phyloP scores from a whole-genome alignment of 2,329 filamentous ascomycete genomes.

The Ascochyta rabiei region DNA sequence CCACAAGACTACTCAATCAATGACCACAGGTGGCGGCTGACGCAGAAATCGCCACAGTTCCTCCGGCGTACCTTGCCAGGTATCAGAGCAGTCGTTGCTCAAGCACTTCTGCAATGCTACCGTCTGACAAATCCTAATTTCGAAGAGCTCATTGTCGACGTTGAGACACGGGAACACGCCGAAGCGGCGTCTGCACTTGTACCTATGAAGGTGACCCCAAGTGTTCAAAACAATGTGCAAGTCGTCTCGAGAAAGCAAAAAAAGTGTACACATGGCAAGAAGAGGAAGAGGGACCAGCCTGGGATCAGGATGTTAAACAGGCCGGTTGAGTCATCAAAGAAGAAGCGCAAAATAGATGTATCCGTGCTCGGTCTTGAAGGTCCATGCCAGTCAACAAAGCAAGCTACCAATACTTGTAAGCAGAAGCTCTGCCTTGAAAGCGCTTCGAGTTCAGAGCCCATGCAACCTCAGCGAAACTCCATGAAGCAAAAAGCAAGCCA shows the following conservation, averaged over 20 bases:
- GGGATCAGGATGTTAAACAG: slow-evolving; percentile 3
- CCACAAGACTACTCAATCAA: slow-evolving; percentile 21
- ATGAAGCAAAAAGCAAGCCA: not conserved
- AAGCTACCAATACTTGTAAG: not conserved
- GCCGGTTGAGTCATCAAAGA: slow-evolving; percentile 2
- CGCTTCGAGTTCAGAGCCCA: not conserved
- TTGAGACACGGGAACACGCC: slow-evolving; percentile 3
- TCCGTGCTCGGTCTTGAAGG: not conserved
- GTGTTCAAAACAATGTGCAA: not conserved
- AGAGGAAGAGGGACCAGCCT: not conserved
- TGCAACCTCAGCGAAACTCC: not conserved
- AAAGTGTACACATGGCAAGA: not conserved
- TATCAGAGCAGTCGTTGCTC: slow-evolving; percentile 17
- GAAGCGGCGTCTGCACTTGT: not conserved
- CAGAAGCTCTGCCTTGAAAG: not conserved
- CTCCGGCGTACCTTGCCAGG: not conserved
- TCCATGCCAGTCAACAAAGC: not conserved
- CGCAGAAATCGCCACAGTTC: slow-evolving; percentile 1
- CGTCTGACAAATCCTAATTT: slow-evolving; percentile 3
- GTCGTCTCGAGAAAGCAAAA: not conserved
- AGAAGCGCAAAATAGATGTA: slow-evolving; percentile 3
- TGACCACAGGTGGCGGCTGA: slow-evolving; percentile 22
- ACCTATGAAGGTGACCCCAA: too few relatives aligned
- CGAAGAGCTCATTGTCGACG: slow-evolving; percentile 4
- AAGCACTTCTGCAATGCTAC: slow-evolving; percentile 14